phyloP scores from a whole-genome alignment of 768 basidiomycete genomes.

The Leccinum longicurvipes region DNA sequence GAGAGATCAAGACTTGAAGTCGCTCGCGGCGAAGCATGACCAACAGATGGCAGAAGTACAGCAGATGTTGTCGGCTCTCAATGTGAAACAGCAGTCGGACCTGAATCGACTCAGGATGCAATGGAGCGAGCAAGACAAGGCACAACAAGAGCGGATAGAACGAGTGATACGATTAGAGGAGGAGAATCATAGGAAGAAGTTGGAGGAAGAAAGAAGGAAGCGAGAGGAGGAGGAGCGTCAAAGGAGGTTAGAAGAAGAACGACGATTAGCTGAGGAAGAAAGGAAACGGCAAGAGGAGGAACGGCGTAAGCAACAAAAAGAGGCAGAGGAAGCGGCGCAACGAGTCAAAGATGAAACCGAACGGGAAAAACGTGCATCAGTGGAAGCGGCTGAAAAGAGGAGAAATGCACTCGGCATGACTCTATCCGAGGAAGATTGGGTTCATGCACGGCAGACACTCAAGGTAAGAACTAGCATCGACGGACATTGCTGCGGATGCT shows the following conservation, averaged over 20 bases:
- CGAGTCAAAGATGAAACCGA: slow-evolving; percentile 33
- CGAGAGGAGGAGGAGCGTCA: slow-evolving; percentile 47
- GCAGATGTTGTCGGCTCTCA: slow-evolving; percentile 39
- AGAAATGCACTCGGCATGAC: slow-evolving; percentile 49
- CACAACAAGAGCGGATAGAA: slow-evolving; percentile 59
- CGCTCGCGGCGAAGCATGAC: slow-evolving; percentile 40
- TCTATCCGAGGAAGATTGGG: slow-evolving; percentile 64
- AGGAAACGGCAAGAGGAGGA: slow-evolving; percentile 41
- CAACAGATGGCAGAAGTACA: slow-evolving; percentile 55
- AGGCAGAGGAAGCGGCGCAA: slow-evolving; percentile 30
- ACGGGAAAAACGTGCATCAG: slow-evolving; percentile 34
- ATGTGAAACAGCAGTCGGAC: slow-evolving; percentile 43
- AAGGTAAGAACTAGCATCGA: slow-evolving; percentile 39
- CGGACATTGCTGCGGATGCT: slow-evolving; percentile 21
- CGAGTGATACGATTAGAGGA: slow-evolving; percentile 60
- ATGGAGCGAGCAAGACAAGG: slow-evolving; percentile 45
- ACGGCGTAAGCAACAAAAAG: slow-evolving; percentile 36
- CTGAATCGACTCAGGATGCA: slow-evolving; percentile 41
- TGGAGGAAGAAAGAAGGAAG: slow-evolving; percentile 56
- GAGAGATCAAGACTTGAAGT: slow-evolving; percentile 20
- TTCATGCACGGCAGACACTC: slow-evolving; percentile 48
- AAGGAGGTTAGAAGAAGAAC: slow-evolving; percentile 48
- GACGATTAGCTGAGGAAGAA: slow-evolving; percentile 41
- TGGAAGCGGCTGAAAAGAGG: slow-evolving; percentile 37
- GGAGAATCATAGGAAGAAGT: slow-evolving; percentile 47